Conservation (phyloP, 371 early-diverging fungal species). For the Apophysomyces trapeziformis region DNA sequence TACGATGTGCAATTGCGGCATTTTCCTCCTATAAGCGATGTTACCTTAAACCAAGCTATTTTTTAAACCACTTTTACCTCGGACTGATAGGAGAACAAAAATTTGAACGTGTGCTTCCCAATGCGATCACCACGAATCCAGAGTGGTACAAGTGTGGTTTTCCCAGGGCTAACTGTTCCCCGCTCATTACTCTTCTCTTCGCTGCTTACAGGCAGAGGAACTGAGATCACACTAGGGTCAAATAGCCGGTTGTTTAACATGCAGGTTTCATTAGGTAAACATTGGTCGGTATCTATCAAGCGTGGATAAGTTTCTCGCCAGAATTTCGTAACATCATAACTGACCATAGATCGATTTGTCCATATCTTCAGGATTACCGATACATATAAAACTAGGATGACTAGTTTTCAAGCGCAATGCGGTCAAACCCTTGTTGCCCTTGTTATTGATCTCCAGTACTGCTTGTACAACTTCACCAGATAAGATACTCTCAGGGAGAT, state of each 20-base stretch:
- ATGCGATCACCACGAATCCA: slow-evolving; percentile 93
- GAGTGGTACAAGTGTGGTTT: slow-evolving; percentile 76
- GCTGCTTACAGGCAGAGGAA: slow-evolving; percentile 40
- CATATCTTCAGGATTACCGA: slow-evolving; percentile 61
- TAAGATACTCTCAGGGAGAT: slow-evolving; percentile 77
- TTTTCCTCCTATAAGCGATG: slow-evolving; percentile 53
- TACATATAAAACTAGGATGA: slow-evolving; percentile 86
- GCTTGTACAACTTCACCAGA: slow-evolving; percentile 84
- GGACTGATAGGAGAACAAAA: slow-evolving; percentile 73
- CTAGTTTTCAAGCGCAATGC: slow-evolving; percentile 77
- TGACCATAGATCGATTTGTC: slow-evolving; percentile 49
- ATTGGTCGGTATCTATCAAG: background rate
- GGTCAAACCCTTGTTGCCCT: slow-evolving; percentile 76
- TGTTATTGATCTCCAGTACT: slow-evolving; percentile 80
- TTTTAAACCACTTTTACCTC: slow-evolving; percentile 35
- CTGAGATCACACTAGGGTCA: slow-evolving; percentile 47
- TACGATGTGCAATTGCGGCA: slow-evolving; percentile 68
- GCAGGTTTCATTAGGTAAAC: slow-evolving; percentile 8
- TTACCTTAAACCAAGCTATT: background rate
- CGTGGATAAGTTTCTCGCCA: background rate
- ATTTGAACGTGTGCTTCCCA: slow-evolving; percentile 80
- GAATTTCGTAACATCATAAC: background rate
- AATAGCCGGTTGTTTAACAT: slow-evolving; percentile 35
- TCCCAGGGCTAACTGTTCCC: slow-evolving; percentile 70
- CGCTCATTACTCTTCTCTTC: slow-evolving; percentile 22